Evolutionary conservation across 2,329 filamentous ascomycete species (phyloP), one percentile per base, ranked within the genome.

Genomic region (Penicillium crustosum): DNA sequence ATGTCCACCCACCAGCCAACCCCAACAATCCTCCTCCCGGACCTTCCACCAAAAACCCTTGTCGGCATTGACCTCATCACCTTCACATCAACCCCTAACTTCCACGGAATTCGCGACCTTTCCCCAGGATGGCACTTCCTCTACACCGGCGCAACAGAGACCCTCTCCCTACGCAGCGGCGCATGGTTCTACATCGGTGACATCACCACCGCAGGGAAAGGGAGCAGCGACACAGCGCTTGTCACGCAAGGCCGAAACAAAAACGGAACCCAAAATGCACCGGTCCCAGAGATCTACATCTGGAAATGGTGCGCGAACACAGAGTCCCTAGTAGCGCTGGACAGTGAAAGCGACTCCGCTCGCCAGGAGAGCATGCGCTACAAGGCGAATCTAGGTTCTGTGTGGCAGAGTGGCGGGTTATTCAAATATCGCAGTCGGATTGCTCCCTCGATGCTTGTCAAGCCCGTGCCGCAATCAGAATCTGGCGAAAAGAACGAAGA

Each of bases 11-110:
- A 67, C 38, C 63, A 63, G 21, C 72, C 73, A 10, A 71, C 75
- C n/a, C 75, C 73, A 38, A 77, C 76, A 8, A 66, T 81, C 57
- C 72, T 82, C 33, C 69, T 81, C 61, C 73, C 75, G 33, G 54
- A 73, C 41, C 75, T 82, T 36, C 79, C 79, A 21, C 70, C 78
- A 3, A 77, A 76, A 62, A 78, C 78, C 15, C 69, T 82, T 33
- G 81, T 82, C 62, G 85, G 79, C 41, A 75, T 81, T 56, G 77
- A 82, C 63, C 75, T 82, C 21, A 78, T 87, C 49, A 84, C 85
- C 45, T 88, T 88, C 72, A 86, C 83, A 17, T 83, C 84, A 4
- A 84, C 84, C 12, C 77, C 83, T 12, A 81, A 82, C 52, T 88
- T 88, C 71, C 79, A 80, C 56, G 86, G 86, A 29, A 81, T 88